phyloP scores from a whole-genome alignment of 306 rosid species.

The Lithocarpus polystachyus region DNA sequence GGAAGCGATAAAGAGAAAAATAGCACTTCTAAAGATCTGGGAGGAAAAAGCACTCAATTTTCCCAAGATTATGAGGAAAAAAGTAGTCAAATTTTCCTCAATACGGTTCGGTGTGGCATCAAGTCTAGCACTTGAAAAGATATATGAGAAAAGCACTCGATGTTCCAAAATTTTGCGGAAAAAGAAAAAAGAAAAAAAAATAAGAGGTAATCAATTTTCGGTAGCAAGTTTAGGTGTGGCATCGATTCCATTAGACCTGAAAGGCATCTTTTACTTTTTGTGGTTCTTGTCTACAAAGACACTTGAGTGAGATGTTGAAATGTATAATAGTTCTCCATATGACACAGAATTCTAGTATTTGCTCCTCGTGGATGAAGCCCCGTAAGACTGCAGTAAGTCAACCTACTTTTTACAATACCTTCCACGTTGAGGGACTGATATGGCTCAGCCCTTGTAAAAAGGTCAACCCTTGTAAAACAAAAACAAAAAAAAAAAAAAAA shows the following conservation, averaged over 20 bases:
- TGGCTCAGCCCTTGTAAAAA: neutral
- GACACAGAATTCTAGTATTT: neutral
- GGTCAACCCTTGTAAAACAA: no score
- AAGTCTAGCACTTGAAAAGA: neutral
- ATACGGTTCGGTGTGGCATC: neutral
- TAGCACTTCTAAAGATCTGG: neutral
- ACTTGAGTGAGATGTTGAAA: constrained; percentile 44
- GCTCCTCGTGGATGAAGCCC: neutral
- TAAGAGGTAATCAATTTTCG: neutral
- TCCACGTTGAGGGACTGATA: no score
- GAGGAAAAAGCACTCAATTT: neutral
- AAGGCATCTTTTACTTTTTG: constrained; percentile 52
- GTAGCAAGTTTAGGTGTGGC: constrained; percentile 40
- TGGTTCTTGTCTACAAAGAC: constrained; percentile 19
- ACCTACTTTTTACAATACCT: constrained; percentile 4
- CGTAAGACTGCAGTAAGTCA: constrained; percentile 5
- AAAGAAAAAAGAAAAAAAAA: neutral
- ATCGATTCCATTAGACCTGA: constrained; percentile 45
- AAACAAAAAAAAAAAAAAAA: neutral
- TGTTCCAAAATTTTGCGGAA: neutral
- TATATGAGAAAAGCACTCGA: neutral
- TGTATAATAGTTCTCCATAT: neutral
- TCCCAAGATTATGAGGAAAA: neutral
- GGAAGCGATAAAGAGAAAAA: neutral
- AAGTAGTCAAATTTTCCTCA: neutral